Evolutionary conservation across 768 basidiomycete species (phyloP), one percentile per base, ranked within the genome.

Genomic region (Tulasnella sp.): DNA sequence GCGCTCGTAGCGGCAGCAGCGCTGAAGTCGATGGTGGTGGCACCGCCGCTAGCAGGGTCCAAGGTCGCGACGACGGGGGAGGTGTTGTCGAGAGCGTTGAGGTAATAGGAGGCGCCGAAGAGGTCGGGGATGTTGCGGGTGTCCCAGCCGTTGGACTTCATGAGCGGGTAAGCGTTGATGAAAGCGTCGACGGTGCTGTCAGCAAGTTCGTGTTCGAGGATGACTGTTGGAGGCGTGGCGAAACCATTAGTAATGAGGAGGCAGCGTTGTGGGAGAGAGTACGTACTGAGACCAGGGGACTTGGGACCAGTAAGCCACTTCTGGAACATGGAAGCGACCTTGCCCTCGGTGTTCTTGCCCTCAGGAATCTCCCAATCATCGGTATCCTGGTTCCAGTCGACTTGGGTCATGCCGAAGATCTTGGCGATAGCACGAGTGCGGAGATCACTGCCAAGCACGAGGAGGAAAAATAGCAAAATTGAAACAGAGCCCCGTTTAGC

Each of bases 371-470:
- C 76, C 61, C 46, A 79, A 61, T 82, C 83, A 40, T 73, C 77
- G 61, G 80, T 80, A 79, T 96, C 96, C 79, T 91, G 88, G 84
- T 97, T 96, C 96, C 96, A 98, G 81, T 94, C 84, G 77, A 96
- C 88, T n/a, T 93, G 92, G 26, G 87, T 87, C 80, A 98, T 84
- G 32, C 93, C 94, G 82, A 98, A 96, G 46, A 96, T 91, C 82
- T 88, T 86, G 35, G 96, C 96, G 82, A 99, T 93, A 5, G 95
- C 91, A 48, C 89, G 86, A 42, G 97, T 93, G 71, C 96, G 84
- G 81, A 84, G 84, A 80, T 86, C 86, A 77, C 84, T 84, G 84
- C 78, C 84, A 83, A 80, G 46, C 51, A 32, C 5, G 46, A n/a
- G 44, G 46, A n/a, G 44, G 16, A 44, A 44, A 44, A 44, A 44